These are phyloP conservation scores for Ophiostoma fasciatum DNA, from an alignment of 2,329 filamentous ascomycete genomes.

Conservation along the genomic window DNA sequence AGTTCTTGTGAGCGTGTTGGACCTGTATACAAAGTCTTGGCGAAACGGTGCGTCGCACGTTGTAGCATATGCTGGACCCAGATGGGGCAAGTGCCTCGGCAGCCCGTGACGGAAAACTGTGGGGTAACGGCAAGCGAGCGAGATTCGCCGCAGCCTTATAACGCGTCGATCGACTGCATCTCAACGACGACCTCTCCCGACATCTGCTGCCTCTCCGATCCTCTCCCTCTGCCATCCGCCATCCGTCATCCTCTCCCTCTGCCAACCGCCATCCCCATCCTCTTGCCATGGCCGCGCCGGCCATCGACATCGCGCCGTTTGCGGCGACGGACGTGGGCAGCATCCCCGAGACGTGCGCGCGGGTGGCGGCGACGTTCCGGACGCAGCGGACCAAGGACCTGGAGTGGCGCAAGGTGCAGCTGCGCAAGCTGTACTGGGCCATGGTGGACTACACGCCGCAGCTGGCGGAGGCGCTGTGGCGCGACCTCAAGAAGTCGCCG, in stretches of 20 bases:
- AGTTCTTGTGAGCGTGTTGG: not conserved
- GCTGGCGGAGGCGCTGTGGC: conserved; percentile 58
- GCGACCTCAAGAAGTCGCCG: conserved; percentile 63
- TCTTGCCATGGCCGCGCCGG: conserved; percentile 20
- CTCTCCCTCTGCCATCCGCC: too few relatives aligned
- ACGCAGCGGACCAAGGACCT: conserved; percentile 71
- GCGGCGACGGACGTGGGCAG: conserved; percentile 48
- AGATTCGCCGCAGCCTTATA: too few relatives aligned
- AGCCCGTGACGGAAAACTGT: conserved; percentile 1
- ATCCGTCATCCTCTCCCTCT: too few relatives aligned
- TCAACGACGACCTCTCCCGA: too few relatives aligned
- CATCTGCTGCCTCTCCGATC: too few relatives aligned
- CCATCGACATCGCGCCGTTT: conserved; percentile 30
- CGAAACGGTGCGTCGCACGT: too few relatives aligned
- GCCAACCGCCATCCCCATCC: too few relatives aligned
- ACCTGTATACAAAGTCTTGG: too few relatives aligned
- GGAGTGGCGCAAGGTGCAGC: conserved; percentile 68
- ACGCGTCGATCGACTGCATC: too few relatives aligned
- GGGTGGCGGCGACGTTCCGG: conserved; percentile 53
- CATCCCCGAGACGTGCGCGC: conserved; percentile 47
- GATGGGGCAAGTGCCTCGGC: conserved; percentile 3
- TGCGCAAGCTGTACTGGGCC: conserved; percentile 91
- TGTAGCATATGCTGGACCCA: too few relatives aligned
- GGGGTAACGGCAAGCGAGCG: too few relatives aligned
- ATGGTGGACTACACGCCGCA: conserved; percentile 62